Evolutionary conservation across 805 yeast genomes (phyloP), one percentile per base, ranked within the genome.

Genomic region (Barnettozyma botsteinii): DNA sequence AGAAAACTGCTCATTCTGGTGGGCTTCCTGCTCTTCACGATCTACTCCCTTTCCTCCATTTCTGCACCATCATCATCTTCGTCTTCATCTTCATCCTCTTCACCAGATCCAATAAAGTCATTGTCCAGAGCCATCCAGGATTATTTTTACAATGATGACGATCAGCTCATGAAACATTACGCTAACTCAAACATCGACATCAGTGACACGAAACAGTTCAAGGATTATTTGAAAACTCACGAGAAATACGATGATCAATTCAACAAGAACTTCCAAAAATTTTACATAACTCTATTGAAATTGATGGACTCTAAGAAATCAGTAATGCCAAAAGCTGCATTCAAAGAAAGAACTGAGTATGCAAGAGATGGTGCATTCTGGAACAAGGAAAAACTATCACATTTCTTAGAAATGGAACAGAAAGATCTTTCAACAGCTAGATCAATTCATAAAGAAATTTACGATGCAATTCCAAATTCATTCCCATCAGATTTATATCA

Each of bases 331-430:
- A 25, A 36, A 5, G 28, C 43, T 9, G 14, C 27, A n/a, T 37
- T 39, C 13, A 38, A 28, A 4, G 47, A 37, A 22, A 14, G 37
- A 15, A 66, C 77, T 4, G 81, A 78, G 43, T 61, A 67, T 21
- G 77, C 72, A 51, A 62, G 79, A 29, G 60, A 66, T 3, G 52
- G 63, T 24, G 38, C 42, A 7, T 73, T 73, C 43, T 62, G 79
- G 31, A 67, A 68, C 36, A 57, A 77, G 30, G 24, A 35, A 23
- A 42, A 44, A 24, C 43, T 51, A 3, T 22, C 37, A n/a, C 33
- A 40, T 12, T 50, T 26, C 14, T 23, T 38, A 32, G 23, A 29
- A 13, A 38, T 38, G 30, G 19, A 35, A 14, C 22, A 35, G 24
- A 13, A 22, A 12, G 43, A 40, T 13, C n/a, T 40, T 7, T 24